Percentiles rank a stretch among this genome's conserved stretches.
Conservation (phyloP, 1,284 basidiomycete genomes). For the Papiliotrema nemorosa region DNA sequence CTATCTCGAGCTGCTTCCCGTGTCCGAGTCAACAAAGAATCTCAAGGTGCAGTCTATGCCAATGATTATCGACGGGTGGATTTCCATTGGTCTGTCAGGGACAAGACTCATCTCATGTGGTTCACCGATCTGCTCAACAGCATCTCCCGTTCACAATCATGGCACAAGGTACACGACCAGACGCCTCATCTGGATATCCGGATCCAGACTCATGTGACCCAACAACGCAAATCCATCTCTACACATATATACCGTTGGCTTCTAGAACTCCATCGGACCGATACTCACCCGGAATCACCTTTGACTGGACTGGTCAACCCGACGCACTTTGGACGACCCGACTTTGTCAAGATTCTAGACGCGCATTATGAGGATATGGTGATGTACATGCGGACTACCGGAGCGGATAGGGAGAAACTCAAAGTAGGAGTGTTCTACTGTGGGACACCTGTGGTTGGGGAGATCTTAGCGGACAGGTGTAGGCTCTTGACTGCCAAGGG, state of each 20-base stretch:
- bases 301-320: conserved; percentile 31
- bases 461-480: conserved; percentile 30
- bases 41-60: conserved; percentile 1
- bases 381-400: conserved; percentile 6
- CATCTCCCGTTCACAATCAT: conserved; percentile 20
- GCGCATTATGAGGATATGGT: conserved; percentile 32
- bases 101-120: conserved; percentile 25
- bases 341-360: conserved; percentile 30
- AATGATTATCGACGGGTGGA: conserved; percentile 30
- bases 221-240: conserved; percentile 20
- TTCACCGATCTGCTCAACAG: conserved; percentile 30
- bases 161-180: conserved; percentile 16
- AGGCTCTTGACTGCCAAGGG: conserved; percentile 22
- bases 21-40: not conserved
- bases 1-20: conserved; percentile 1
- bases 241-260: conserved; percentile 32
- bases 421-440: conserved; percentile 36
- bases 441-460: conserved; percentile 30
- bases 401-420: conserved; percentile 17
- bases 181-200: conserved; percentile 28
- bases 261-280: conserved; percentile 26
- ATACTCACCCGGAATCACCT: conserved; percentile 21
- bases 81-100: conserved; percentile 34
- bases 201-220: conserved; percentile 27
- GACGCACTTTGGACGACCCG: conserved; percentile 26